A percentile compares a stretch with the other conserved stretches of the same genome.
Evolutionary conservation across 1,284 basidiomycete species (phyloP).

Genomic region (Melampsora americana): DNA sequence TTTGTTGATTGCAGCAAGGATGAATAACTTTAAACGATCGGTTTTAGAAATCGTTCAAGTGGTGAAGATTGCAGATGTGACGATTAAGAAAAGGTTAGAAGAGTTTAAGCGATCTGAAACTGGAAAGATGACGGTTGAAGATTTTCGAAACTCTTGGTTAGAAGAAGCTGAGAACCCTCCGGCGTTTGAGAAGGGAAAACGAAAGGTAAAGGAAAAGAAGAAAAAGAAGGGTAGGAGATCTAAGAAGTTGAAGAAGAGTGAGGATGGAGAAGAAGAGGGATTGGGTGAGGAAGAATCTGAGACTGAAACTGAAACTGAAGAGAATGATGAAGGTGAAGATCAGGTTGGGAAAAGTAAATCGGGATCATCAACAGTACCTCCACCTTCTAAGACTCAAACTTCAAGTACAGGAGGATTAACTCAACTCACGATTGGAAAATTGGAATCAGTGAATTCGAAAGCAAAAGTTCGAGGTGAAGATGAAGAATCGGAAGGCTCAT

Average conservation of each 20-base stretch:
- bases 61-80: conserved; percentile 95
- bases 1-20: conserved; percentile 87
- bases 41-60: conserved; percentile 89
- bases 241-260: conserved; percentile 23
- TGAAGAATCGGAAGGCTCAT: conserved; percentile 41
- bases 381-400: conserved; percentile 63
- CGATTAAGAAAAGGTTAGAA: conserved; percentile 86
- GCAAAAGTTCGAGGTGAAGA: conserved; percentile 48
- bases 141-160: conserved; percentile 87
- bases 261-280: conserved; percentile 46
- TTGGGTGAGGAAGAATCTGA: conserved; percentile 44
- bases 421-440: conserved; percentile 62
- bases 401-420: conserved; percentile 60
- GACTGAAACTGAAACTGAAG: conserved; percentile 43
- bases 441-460: conserved; percentile 56
- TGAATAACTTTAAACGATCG: conserved; percentile 93
- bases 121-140: conserved; percentile 77
- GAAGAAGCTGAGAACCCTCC: conserved; percentile 89
- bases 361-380: conserved; percentile 55
- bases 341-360: background rate
- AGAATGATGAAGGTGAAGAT: background rate
- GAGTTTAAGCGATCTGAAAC: conserved; percentile 90
- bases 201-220: conserved; percentile 64
- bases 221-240: conserved; percentile 53
- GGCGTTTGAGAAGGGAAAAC: conserved; percentile 72